Percentiles rank a stretch among this genome's conserved stretches.
Evolutionary conservation across 257 asterid genomes (phyloP).

Genomic region (Linderniella brevidens): DNA sequence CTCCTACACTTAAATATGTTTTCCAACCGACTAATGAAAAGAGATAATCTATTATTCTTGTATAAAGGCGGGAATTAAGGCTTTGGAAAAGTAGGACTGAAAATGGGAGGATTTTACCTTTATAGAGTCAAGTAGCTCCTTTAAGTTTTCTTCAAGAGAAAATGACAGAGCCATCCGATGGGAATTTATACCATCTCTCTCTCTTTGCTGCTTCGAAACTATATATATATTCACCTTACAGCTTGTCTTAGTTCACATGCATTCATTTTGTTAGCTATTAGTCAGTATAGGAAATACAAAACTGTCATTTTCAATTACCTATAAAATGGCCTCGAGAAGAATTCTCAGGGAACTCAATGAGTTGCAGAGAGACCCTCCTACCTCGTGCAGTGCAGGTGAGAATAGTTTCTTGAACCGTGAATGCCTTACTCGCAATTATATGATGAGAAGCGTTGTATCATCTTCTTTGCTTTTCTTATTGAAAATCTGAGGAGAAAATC

Average conservation of each 20-base stretch:
- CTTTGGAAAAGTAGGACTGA: too few relatives aligned
- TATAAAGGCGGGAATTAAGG: too few relatives aligned
- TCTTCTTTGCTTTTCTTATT: not conserved
- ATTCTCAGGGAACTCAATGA: conserved; percentile 76
- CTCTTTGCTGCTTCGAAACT: not conserved
- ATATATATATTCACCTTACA: not conserved
- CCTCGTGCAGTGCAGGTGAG: conserved; percentile 84
- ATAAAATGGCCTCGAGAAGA: conserved; percentile 67
- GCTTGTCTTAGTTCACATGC: not conserved
- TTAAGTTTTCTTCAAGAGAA: not conserved
- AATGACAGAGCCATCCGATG: too few relatives aligned
- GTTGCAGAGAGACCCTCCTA: conserved; percentile 86
- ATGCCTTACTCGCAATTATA: not conserved
- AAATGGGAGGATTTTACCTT: conserved; percentile 1
- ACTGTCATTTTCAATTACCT: too few relatives aligned
- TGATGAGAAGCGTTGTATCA: not conserved
- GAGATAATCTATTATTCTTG: too few relatives aligned
- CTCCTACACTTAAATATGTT: too few relatives aligned
- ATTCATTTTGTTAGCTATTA: not conserved
- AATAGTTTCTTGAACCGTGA: too few relatives aligned
- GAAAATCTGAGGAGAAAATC: not conserved
- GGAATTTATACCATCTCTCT: not conserved
- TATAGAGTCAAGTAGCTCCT: not conserved
- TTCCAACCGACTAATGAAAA: too few relatives aligned
- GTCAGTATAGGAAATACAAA: not conserved